Base-by-base conservation (phyloP, 1,139 yeast genomes). In the Yamadazyma buinensis region DNA sequence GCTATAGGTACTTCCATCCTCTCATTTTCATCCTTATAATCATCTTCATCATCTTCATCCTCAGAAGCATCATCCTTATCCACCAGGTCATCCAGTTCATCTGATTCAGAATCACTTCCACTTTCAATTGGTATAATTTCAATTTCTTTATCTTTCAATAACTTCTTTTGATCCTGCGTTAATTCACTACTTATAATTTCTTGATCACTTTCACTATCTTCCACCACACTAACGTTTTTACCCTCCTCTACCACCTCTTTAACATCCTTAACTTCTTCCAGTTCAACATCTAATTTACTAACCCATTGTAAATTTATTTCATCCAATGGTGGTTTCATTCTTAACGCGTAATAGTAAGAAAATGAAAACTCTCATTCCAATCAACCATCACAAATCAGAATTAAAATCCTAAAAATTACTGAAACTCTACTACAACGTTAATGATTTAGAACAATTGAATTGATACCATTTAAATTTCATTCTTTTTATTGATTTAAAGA, bases 161-260 rank as follows among this genome's bases (percentile, higher is more conserved):
- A 17, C 23, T 10, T 8, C 19, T 8, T 17, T 15, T 14, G 5
- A 17, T 17, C 19, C 7, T 34, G 37, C 12, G 28, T 34, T 4
- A 26, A 15, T 21, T 33, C 39, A 31, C 39, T 36, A 1, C 37
- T 30, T 15, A 37, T 23, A 21, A 37, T n/a, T 9, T 31, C 23
- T 3, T 29, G 23, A 14, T 37, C 41, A 12, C 32, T 38, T 19
- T 37, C 41, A 24, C 41, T 37, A 27, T 37, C 36, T 12, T 28
- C 33, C 4, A 35, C 17, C 20, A 23, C 27, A n/a, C n/a, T n/a
- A n/a, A n/a, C n/a, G n/a, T n/a, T n/a, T n/a, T n/a, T n/a, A n/a
- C n/a, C n/a, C n/a, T n/a, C n/a, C n/a, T n/a, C n/a, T n/a, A n/a
- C n/a, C n/a, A n/a, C n/a, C n/a, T n/a, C n/a, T n/a, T n/a, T n/a